A percentile compares a stretch with the other conserved stretches of the same genome.
These are phyloP conservation scores for Podospora didyma DNA, from an alignment of 495 filamentous ascomycete genomes.

Conservation along the genomic window DNA sequence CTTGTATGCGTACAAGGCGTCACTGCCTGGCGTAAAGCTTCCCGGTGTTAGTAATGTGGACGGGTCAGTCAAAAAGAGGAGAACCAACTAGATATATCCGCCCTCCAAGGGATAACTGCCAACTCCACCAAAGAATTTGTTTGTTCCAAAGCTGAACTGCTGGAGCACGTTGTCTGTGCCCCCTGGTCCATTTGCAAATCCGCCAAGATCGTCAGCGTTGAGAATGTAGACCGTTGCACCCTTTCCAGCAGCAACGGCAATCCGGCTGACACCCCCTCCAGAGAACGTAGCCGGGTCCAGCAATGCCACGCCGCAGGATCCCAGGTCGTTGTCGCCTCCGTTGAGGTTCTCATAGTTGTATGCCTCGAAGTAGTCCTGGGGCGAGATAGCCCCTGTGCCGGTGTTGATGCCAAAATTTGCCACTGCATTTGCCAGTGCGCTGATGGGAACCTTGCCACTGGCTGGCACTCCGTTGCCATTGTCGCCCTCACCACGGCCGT, in stretches of 20 bases:
- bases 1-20: constrained; percentile 28
- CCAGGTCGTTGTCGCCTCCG: constrained; percentile 36
- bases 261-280: constrained; percentile 29
- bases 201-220: constrained; percentile 44
- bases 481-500: constrained; percentile 33
- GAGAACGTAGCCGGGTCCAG: constrained; percentile 39
- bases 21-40: constrained; percentile 26
- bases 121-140: constrained; percentile 41
- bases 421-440: constrained; percentile 34
- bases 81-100: constrained; percentile 43
- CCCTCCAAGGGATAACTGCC: constrained; percentile 45
- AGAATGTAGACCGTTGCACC: constrained; percentile 41
- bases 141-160: constrained; percentile 33
- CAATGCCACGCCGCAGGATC: constrained; percentile 33
- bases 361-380: constrained; percentile 39
- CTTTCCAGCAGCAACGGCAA: constrained; percentile 39
- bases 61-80: background rate
- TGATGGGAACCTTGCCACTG: constrained; percentile 25
- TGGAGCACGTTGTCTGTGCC: constrained; percentile 28
- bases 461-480: constrained; percentile 23
- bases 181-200: constrained; percentile 38
- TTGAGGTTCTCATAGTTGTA: constrained; percentile 37
- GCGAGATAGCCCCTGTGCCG: constrained; percentile 25
- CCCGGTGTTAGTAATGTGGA: background rate
- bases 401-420: constrained; percentile 25